Percentiles rank a stretch among this genome's conserved stretches.
These are phyloP conservation scores for Ceratobasidium sp. DNA, from an alignment of 1,284 basidiomycete genomes.

Conservation along the genomic window DNA sequence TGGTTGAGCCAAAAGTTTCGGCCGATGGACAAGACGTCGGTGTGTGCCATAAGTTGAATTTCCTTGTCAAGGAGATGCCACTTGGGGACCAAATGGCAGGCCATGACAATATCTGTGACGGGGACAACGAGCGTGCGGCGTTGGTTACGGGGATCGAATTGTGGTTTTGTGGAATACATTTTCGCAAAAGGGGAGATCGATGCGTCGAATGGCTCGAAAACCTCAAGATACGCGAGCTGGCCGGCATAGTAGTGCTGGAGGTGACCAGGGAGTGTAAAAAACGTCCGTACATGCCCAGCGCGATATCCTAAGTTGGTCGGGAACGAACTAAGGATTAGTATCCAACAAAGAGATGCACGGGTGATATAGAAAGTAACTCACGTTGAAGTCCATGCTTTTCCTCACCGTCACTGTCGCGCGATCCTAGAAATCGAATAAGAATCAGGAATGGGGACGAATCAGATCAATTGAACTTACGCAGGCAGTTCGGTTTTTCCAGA, in stretches of 20 bases:
- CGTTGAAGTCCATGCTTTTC: slow-evolving; percentile 12
- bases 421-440: background rate
- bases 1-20: slow-evolving; percentile 16
- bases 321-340: background rate
- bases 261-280: slow-evolving; percentile 30
- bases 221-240: slow-evolving; percentile 22
- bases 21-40: background rate
- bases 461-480: background rate
- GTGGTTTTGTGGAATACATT: slow-evolving; percentile 4
- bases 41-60: background rate
- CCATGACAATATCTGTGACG: slow-evolving; percentile 4
- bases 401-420: background rate
- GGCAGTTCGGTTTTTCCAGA: too few relatives aligned
- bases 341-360: background rate
- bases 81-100: slow-evolving; percentile 21
- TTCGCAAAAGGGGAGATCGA: background rate
- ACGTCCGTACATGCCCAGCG: too few relatives aligned
- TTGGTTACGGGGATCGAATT: background rate
- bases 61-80: background rate
- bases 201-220: slow-evolving; percentile 10
- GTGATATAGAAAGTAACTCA: background rate
- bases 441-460: background rate
- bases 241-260: background rate
- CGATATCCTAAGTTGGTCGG: slow-evolving; percentile 9
- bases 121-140: slow-evolving; percentile 25